Conservation (phyloP, 2,329 filamentous ascomycete species). For the Epichloe gansuensis region DNA sequence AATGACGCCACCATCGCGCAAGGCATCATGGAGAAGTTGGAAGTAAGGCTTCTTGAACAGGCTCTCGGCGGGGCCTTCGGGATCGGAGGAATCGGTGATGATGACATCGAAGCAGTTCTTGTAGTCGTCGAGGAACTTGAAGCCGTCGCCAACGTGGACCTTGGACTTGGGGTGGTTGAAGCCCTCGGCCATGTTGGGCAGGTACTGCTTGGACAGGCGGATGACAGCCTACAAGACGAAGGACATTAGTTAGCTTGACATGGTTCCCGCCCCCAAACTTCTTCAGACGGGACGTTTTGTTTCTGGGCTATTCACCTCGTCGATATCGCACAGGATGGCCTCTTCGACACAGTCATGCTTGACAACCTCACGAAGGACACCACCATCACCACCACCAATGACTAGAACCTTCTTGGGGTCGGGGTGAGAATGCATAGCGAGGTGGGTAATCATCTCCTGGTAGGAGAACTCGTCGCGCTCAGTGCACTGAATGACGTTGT, state of each 20-base stretch:
- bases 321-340: slow-evolving; percentile 95
- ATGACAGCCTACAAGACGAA: slow-evolving; percentile 60
- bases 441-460: slow-evolving; percentile 99
- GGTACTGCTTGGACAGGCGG: slow-evolving; percentile 95
- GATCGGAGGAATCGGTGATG: slow-evolving; percentile 97
- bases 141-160: slow-evolving; percentile 89
- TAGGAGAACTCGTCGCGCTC: slow-evolving; percentile 98
- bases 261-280: too few relatives aligned
- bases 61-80: slow-evolving; percentile 88
- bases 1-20: slow-evolving; percentile 93
- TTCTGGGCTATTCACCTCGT: slow-evolving; percentile 49
- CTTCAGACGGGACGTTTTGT: background rate
- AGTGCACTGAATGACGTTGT: slow-evolving; percentile 98
- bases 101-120: slow-evolving; percentile 98
- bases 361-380: slow-evolving; percentile 95
- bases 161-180: slow-evolving; percentile 91
- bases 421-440: slow-evolving; percentile 97
- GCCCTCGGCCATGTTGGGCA: slow-evolving; percentile 84
- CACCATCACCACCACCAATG: slow-evolving; percentile 94
- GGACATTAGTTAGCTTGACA: background rate
- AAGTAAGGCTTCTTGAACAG: slow-evolving; percentile 99
- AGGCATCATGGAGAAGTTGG: slow-evolving; percentile 77
- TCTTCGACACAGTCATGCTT: slow-evolving; percentile 97
- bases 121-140: slow-evolving; percentile 95
- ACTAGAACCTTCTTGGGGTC: slow-evolving; percentile 97